Percentiles rank a stretch among this genome's conserved stretches.
Evolutionary conservation across 345 rosid genomes (phyloP).

Genomic region (Cochlearia excelsa): DNA sequence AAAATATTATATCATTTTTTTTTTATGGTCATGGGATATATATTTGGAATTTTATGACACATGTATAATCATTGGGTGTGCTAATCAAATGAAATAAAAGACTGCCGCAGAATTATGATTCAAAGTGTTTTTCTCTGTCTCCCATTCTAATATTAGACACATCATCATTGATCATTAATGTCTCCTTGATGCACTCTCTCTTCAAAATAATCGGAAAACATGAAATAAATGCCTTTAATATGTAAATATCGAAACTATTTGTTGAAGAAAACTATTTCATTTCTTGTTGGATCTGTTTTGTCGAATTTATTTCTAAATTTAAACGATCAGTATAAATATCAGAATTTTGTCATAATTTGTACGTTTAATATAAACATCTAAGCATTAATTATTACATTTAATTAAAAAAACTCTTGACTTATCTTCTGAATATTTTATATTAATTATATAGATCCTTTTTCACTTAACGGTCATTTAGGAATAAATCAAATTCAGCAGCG

Average conservation of each 20-base stretch:
- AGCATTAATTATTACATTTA: too few relatives aligned
- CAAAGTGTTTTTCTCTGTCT: neutral
- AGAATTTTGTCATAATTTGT: too few relatives aligned
- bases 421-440: too few relatives aligned
- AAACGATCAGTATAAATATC: neutral
- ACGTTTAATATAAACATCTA: too few relatives aligned
- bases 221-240: conserved; percentile 4
- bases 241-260: neutral
- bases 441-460: neutral
- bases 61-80: neutral
- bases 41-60: too few relatives aligned
- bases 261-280: too few relatives aligned
- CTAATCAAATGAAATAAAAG: conserved; percentile 21
- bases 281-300: too few relatives aligned
- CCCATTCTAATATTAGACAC: conserved; percentile 18
- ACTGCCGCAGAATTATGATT: conserved; percentile 14
- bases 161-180: conserved; percentile 26
- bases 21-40: too few relatives aligned
- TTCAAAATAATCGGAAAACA: too few relatives aligned
- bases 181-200: conserved; percentile 4
- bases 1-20: too few relatives aligned
- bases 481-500: conserved; percentile 14
- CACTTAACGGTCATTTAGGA: conserved; percentile 20
- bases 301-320: conserved; percentile 9
- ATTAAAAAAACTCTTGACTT: too few relatives aligned